Percentiles rank a stretch among this genome's conserved stretches.
phyloP scores from a whole-genome alignment of 208 protist species.

The Leishmania gerbilli region DNA sequence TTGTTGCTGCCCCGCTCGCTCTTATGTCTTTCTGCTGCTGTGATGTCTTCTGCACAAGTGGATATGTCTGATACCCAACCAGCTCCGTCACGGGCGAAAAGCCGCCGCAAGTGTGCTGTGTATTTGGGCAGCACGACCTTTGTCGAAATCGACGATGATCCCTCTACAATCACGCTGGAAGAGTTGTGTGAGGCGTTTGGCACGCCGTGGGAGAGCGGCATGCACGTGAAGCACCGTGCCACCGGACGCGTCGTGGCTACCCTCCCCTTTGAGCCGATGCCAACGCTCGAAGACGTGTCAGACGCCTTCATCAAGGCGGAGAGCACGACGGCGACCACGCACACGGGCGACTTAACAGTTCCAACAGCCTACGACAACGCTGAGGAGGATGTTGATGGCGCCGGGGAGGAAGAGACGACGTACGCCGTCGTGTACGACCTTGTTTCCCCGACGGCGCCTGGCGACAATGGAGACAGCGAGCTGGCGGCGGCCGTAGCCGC shows the following conservation, averaged over 20 bases:
- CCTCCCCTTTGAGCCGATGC: constrained; percentile 71
- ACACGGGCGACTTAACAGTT: neutral
- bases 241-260: constrained; percentile 69
- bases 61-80: neutral
- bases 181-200: constrained; percentile 77
- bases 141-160: constrained; percentile 66
- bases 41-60: neutral
- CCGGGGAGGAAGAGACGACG: neutral
- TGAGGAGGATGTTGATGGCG: constrained; percentile 9
- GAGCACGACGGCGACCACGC: neutral
- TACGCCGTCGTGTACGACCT: constrained; percentile 35
- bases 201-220: constrained; percentile 41
- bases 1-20: neutral
- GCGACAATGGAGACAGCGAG: constrained; percentile 15
- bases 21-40: neutral
- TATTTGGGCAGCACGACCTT: constrained; percentile 61
- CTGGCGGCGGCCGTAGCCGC: constrained; percentile 9
- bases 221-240: constrained; percentile 50
- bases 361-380: constrained; percentile 2
- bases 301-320: constrained; percentile 7
- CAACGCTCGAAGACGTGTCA: constrained; percentile 7
- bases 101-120: constrained; percentile 38
- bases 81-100: neutral
- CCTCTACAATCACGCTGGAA: constrained; percentile 57
- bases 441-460: constrained; percentile 17